Base-by-base conservation (phyloP, 2,329 filamentous ascomycete genomes). In the Paracorniculantispora psalliotae region DNA sequence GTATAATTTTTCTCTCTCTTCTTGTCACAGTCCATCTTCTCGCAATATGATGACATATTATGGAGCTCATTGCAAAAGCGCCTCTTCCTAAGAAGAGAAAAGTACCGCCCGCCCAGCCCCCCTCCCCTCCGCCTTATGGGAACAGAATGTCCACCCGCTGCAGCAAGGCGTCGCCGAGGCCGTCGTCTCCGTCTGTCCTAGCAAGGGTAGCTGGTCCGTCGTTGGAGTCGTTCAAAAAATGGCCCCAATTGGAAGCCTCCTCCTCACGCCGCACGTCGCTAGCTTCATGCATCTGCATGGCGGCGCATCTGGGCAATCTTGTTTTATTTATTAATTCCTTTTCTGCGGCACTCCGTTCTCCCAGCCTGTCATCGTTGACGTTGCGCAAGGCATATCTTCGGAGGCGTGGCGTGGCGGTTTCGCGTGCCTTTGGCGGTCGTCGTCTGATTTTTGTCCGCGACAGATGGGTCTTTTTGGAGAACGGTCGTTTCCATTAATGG, bases 1-100 rank as follows among this genome's bases (percentile, higher is more conserved):
- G 53, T 56, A 48, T 21, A 2, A 46, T 33, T 54, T 53, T 54
- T 44, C 17, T 43, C n/a, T 19, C 17, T 19, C 28, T 21, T n/a
- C 21, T 19, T 9, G 46, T 33, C 39, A 37, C 6, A 25, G 23
- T 25, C 50, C 23, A 7, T n/a, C 13, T 39, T 43, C 25, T 23
- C 15, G 53, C 53, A 48, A 48, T 46, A 47, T 56, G 53, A 56
- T 56, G 53, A 56, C 53, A 56, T 47, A 35, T 37, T 56, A 56
- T 56, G 53, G 53, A 47, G 43, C 47, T n/a, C 15, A 12, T 26
- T n/a, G n/a, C n/a, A n/a, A 7, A 25, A 51, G 30, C 30, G 30
- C 49, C 49, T 51, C 43, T 23, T 35, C 26, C 25, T 13, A 30
- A 37, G 30, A 47, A 43, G 28, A 15, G 12, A 19, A 37, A 43